These are phyloP conservation scores for Fraxinus anomala DNA, from an alignment of 257 asterid species.

Conservation along the genomic window DNA sequence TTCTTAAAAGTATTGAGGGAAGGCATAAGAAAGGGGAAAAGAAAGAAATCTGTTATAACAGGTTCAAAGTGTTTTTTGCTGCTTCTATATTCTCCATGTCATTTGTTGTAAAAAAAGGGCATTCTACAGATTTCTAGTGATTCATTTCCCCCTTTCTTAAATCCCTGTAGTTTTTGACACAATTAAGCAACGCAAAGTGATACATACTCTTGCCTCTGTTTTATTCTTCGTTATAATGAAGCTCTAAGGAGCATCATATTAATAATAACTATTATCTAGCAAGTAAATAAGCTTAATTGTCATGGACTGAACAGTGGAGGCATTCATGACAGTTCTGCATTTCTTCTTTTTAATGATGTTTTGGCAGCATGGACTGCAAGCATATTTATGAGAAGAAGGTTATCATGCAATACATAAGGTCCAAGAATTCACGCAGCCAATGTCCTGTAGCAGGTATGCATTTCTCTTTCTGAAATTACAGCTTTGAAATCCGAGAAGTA, in stretches of 20 bases:
- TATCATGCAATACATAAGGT: conserved; percentile 55
- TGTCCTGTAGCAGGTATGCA: conserved; percentile 82
- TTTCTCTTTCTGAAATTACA: conserved; percentile 12
- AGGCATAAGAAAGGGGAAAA: neutral
- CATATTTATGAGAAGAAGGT: conserved; percentile 75
- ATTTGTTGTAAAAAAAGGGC: neutral
- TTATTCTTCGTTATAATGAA: too few relatives aligned
- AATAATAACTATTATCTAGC: neutral
- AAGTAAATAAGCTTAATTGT: conserved; percentile 10
- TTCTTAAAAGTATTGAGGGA: neutral
- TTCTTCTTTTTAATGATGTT: conserved; percentile 3
- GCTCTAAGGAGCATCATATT: conserved; percentile 7
- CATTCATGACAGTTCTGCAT: neutral
- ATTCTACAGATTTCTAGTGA: neutral
- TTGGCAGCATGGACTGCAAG: conserved; percentile 85
- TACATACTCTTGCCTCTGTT: too few relatives aligned
- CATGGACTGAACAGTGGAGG: neutral
- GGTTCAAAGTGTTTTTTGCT: neutral
- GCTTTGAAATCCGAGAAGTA: neutral
- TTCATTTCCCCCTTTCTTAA: conserved; percentile 11
- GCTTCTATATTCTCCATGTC: too few relatives aligned
- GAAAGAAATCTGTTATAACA: neutral
- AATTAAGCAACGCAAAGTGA: neutral
- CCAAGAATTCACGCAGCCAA: conserved; percentile 38
- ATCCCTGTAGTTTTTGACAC: neutral